Percentiles rank a stretch among this genome's conserved stretches.
These are phyloP conservation scores for Pholiota microspora DNA, from an alignment of 768 basidiomycete genomes.

Conservation along the genomic window DNA sequence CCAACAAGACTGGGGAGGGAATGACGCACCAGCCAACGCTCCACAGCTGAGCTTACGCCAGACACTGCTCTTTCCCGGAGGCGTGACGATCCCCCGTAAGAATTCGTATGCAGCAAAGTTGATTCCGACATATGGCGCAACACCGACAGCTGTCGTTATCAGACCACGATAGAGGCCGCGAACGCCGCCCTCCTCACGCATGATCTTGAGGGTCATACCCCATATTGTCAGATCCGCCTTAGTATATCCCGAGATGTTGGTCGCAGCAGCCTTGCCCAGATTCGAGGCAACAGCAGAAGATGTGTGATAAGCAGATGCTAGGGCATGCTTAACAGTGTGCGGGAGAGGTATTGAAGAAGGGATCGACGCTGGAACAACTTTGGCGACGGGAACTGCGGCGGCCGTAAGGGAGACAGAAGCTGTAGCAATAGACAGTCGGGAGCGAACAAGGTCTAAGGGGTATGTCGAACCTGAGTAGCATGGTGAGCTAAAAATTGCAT, in stretches of 20 bases:
- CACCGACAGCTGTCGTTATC: slow-evolving; percentile 80
- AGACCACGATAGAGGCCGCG: slow-evolving; percentile 85
- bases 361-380: slow-evolving; percentile 21
- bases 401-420: slow-evolving; percentile 49
- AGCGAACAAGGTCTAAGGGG: slow-evolving; percentile 91
- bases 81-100: slow-evolving; percentile 69
- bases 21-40: slow-evolving; percentile 70
- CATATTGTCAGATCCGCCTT: slow-evolving; percentile 34
- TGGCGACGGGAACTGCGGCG: slow-evolving; percentile 25
- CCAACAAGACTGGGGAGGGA: neutral
- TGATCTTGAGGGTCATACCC: slow-evolving; percentile 71
- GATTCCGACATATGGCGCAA: slow-evolving; percentile 87
- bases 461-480: slow-evolving; percentile 68
- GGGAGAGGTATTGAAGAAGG: slow-evolving; percentile 13
- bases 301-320: slow-evolving; percentile 58
- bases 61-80: slow-evolving; percentile 73
- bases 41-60: slow-evolving; percentile 79
- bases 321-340: slow-evolving; percentile 27
- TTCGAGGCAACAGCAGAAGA: slow-evolving; percentile 34
- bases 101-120: slow-evolving; percentile 96
- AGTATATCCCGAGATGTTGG: neutral
- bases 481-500: neutral
- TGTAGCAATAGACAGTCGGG: slow-evolving; percentile 89
- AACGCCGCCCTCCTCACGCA: slow-evolving; percentile 83
- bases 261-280: slow-evolving; percentile 15